Conservation (phyloP, 345 rosid species). For the Eucalyptus marginata region DNA sequence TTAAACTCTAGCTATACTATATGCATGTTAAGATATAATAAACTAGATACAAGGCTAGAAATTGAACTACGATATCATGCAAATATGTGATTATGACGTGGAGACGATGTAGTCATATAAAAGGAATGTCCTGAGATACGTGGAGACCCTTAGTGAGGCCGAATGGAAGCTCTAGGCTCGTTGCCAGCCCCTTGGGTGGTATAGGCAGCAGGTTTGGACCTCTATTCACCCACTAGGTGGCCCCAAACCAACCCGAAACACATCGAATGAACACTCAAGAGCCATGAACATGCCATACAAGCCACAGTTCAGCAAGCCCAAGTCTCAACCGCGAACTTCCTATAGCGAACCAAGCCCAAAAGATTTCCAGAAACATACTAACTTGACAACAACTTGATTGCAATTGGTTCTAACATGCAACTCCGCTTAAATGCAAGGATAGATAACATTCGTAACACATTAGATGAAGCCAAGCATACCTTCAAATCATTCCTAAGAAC, state of each 20-base stretch:
- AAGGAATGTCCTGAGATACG: no score
- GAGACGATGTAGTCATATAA: fast-evolving
- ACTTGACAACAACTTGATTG: not conserved
- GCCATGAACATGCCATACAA: not conserved
- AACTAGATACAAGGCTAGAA: no score
- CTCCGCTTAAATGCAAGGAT: not conserved
- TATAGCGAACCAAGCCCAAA: no score
- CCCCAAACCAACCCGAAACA: no score
- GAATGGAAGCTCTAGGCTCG: no score
- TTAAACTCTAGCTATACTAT: no score
- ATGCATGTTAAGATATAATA: no score
- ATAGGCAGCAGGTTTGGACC: not conserved
- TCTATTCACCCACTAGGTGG: no score
- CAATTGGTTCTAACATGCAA: not conserved
- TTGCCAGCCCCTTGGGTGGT: not conserved
- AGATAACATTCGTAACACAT: not conserved
- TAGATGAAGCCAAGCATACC: not conserved
- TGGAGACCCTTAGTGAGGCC: fast-evolving
- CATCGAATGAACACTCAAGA: not conserved
- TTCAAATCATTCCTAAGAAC: not conserved
- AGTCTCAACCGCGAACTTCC: not conserved
- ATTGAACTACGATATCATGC: no score
- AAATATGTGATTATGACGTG: no score
- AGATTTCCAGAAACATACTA: not conserved
- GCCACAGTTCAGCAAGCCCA: not conserved